Percentiles rank a stretch among this genome's conserved stretches.
phyloP scores from a whole-genome alignment of 176 grass and related monocot genomes.

The Aegilops longissima region DNA sequence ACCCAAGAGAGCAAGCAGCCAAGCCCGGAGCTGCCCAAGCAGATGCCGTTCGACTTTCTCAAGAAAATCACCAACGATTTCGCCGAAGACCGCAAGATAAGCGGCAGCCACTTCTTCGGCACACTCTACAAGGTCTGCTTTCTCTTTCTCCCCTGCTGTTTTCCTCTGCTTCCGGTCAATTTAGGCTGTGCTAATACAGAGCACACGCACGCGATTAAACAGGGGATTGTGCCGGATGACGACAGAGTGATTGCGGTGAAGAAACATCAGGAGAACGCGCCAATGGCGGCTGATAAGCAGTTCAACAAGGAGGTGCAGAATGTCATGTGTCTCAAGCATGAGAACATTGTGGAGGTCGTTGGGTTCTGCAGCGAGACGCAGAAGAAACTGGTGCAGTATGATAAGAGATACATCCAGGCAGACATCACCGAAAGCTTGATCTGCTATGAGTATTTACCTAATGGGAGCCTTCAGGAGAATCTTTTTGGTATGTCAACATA shows the following conservation, averaged over 20 bases:
- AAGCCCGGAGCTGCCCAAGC: too few relatives aligned
- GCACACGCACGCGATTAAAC: background rate
- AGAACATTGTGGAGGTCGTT: slow-evolving; percentile 20
- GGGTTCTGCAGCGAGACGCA: slow-evolving; percentile 25
- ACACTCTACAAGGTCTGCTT: slow-evolving; percentile 25
- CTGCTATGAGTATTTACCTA: slow-evolving; percentile 40
- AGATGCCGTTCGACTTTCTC: too few relatives aligned
- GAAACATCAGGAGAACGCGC: background rate
- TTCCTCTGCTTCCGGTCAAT: background rate
- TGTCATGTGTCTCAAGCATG: slow-evolving; percentile 21
- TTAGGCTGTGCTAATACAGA: background rate
- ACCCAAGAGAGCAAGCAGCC: too few relatives aligned
- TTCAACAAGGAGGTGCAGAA: slow-evolving; percentile 10
- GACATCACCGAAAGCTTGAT: background rate
- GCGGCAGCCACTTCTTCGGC: slow-evolving; percentile 24
- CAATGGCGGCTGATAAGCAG: background rate
- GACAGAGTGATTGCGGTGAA: slow-evolving; percentile 27
- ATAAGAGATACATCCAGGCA: background rate
- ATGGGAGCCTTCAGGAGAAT: slow-evolving; percentile 21
- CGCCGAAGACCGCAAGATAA: too few relatives aligned
- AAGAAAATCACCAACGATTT: too few relatives aligned
- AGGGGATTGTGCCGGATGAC: slow-evolving; percentile 13
- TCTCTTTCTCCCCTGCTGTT: background rate
- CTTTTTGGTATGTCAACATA: slow-evolving; percentile 9
- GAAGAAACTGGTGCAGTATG: background rate